Percentiles rank a stretch among this genome's conserved stretches.
Evolutionary conservation across 257 asterid species (phyloP).

Genomic region (Nicotiana otophora): DNA sequence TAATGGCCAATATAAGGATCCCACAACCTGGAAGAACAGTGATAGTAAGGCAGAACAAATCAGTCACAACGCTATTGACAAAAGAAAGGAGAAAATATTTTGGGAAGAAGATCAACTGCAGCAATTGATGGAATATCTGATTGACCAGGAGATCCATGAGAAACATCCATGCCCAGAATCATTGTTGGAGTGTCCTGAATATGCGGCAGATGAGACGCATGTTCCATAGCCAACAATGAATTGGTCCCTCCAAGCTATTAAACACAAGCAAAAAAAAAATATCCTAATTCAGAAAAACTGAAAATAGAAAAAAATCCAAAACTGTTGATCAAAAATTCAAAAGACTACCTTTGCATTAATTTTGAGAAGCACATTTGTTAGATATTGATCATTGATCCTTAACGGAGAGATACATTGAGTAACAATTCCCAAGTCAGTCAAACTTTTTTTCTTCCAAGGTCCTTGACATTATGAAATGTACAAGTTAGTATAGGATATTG

Average conservation of each 20-base stretch:
- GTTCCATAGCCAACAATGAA: slow-evolving; percentile 75
- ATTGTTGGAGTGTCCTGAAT: slow-evolving; percentile 74
- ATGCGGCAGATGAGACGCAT: slow-evolving; percentile 41
- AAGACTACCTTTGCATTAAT: slow-evolving; percentile 75
- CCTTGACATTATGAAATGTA: slow-evolving; percentile 38
- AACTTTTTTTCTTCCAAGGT: slow-evolving; percentile 90
- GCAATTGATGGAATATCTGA: slow-evolving; percentile 89
- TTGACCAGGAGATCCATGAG: slow-evolving; percentile 87
- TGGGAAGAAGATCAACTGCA: slow-evolving; percentile 52
- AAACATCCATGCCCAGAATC: slow-evolving; percentile 93
- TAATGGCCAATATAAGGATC: slow-evolving; percentile 88
- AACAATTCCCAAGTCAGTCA: slow-evolving; percentile 62
- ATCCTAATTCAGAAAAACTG: neutral
- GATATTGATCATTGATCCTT: slow-evolving; percentile 74
- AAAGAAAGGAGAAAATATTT: slow-evolving; percentile 3
- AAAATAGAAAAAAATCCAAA: slow-evolving; percentile 5
- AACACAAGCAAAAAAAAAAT: slow-evolving; percentile 5
- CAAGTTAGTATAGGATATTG: neutral
- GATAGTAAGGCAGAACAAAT: neutral
- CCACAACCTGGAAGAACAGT: slow-evolving; percentile 62
- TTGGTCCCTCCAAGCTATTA: slow-evolving; percentile 86
- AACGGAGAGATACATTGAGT: slow-evolving; percentile 76
- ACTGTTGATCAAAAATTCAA: slow-evolving; percentile 7
- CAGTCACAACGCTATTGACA: neutral
- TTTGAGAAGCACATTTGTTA: slow-evolving; percentile 84